Conservation (phyloP, 2,329 filamentous ascomycete genomes). For the Thermomyces lanuginosus region DNA sequence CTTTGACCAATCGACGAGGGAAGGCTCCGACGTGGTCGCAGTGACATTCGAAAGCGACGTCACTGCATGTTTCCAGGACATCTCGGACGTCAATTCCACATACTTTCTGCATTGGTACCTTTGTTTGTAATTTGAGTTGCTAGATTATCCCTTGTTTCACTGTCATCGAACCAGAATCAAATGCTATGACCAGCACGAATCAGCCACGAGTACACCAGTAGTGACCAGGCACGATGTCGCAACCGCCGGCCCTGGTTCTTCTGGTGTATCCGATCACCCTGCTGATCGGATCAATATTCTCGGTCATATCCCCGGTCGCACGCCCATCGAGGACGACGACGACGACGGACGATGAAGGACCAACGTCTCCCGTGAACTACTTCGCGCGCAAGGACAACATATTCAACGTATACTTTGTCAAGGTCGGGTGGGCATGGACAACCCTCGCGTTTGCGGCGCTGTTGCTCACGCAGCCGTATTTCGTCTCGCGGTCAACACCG, state of each 20-base stretch:
- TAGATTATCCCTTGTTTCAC: no score
- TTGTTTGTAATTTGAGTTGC: no score
- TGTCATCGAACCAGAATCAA: no score
- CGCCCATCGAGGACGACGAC: constrained; percentile 19
- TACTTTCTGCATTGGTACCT: no score
- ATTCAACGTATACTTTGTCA: constrained; percentile 87
- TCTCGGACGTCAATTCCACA: no score
- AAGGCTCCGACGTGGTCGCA: no score
- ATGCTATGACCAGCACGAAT: no score
- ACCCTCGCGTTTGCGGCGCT: constrained; percentile 58
- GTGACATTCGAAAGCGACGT: no score
- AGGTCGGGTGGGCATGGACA: constrained; percentile 87
- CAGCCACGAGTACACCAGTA: no score
- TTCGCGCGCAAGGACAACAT: constrained; percentile 89
- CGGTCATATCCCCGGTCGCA: constrained; percentile 55
- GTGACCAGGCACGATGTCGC: no score
- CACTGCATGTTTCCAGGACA: no score
- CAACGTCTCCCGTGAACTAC: constrained; percentile 38
- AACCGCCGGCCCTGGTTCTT: constrained; percentile 47
- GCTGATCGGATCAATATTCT: constrained; percentile 66
- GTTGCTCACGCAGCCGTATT: constrained; percentile 48
- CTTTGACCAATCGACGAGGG: no score
- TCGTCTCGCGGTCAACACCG: constrained; percentile 31
- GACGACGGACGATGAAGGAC: constrained; percentile 1
- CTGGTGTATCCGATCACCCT: constrained; percentile 62